Conservation (phyloP, 805 yeast species). For the Candida glaebosa region DNA sequence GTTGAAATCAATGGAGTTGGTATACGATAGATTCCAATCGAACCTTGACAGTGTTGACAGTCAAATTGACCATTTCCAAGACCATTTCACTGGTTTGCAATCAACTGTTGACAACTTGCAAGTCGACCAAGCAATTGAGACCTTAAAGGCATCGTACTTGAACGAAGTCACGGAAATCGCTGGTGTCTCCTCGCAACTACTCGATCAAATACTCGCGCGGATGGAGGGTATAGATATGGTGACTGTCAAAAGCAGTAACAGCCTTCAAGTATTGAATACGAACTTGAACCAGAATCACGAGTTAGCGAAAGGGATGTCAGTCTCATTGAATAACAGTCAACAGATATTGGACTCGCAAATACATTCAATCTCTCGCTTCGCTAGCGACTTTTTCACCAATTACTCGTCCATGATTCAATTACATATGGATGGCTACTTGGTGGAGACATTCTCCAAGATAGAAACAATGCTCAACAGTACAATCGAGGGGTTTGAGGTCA, state of each 20-base stretch:
- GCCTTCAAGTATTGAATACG: not conserved
- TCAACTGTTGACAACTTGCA: not conserved
- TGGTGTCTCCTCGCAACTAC: not conserved
- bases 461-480: not conserved
- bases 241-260: not conserved
- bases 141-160: not conserved
- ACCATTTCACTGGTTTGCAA: not conserved
- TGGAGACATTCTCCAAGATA: not conserved
- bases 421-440: not conserved
- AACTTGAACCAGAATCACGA: not conserved
- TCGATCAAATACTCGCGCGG: not conserved
- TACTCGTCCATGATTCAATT: not conserved
- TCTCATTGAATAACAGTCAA: not conserved
- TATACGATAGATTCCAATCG: not conserved
- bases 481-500: not conserved
- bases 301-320: not conserved
- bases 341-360: not conserved
- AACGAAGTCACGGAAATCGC: not conserved
- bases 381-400: not conserved
- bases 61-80: not conserved
- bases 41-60: not conserved
- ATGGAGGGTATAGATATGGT: conserved; percentile 3
- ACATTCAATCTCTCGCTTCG: not conserved
- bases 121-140: not conserved
- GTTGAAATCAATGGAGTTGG: not conserved